phyloP scores from a whole-genome alignment of 192 early-diverging fungal species.

The Coemansia sp. region DNA sequence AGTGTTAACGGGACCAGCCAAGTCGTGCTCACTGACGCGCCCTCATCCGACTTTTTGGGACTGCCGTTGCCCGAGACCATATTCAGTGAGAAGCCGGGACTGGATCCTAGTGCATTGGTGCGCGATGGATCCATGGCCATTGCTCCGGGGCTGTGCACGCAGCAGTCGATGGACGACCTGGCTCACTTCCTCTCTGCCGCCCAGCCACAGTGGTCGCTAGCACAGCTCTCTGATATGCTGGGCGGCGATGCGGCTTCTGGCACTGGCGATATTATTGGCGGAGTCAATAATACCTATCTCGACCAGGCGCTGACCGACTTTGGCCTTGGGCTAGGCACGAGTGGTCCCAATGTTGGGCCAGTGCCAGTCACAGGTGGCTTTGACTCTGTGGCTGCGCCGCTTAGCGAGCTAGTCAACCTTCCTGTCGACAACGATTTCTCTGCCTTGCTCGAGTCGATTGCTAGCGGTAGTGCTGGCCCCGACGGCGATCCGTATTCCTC shows the following conservation, averaged over 20 bases:
- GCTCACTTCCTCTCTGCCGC: slow-evolving; percentile 21
- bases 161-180: slow-evolving; percentile 30
- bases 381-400: slow-evolving; percentile 7
- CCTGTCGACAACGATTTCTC: slow-evolving; percentile 45
- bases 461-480: slow-evolving; percentile 15
- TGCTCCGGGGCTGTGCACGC: slow-evolving; percentile 29
- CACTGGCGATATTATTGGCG: slow-evolving; percentile 17
- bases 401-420: slow-evolving; percentile 31
- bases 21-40: slow-evolving; percentile 40
- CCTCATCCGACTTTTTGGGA: slow-evolving; percentile 50
- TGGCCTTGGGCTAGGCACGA: slow-evolving; percentile 18
- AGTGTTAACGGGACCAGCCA: slow-evolving; percentile 9
- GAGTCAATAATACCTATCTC: slow-evolving; percentile 23
- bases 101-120: not conserved
- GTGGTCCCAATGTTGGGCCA: not conserved
- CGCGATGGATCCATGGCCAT: slow-evolving; percentile 13
- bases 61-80: slow-evolving; percentile 48
- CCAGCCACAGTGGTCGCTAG: slow-evolving; percentile 46
- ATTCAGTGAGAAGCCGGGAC: slow-evolving; percentile 35
- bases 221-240: slow-evolving; percentile 44
- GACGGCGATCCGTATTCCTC: slow-evolving; percentile 33
- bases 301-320: slow-evolving; percentile 41
- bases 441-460: slow-evolving; percentile 50
- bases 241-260: not conserved
- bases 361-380: not conserved